These are phyloP conservation scores for Przewalskia tangutica DNA, from an alignment of 257 asterid species.

Conservation along the genomic window DNA sequence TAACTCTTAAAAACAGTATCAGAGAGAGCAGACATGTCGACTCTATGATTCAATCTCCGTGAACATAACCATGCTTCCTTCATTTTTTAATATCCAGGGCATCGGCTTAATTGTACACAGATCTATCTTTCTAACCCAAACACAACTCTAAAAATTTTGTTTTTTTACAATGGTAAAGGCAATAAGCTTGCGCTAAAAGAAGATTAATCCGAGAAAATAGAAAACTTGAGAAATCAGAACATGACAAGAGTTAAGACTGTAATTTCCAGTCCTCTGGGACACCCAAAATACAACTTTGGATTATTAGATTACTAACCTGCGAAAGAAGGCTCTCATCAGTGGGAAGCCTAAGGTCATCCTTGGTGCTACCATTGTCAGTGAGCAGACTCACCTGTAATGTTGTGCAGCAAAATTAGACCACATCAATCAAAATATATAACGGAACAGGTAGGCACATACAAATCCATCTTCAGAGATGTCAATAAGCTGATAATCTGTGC, in stretches of 20 bases:
- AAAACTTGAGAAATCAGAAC: background rate
- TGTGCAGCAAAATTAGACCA: slow-evolving; percentile 3
- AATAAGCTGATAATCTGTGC: slow-evolving; percentile 85
- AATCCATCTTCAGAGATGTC: slow-evolving; percentile 97
- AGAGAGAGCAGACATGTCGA: background rate
- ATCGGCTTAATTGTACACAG: slow-evolving; percentile 1
- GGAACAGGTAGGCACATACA: slow-evolving; percentile 27
- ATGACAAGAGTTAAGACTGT: background rate
- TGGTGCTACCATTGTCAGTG: slow-evolving; percentile 74
- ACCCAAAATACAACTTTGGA: background rate
- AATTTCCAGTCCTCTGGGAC: background rate
- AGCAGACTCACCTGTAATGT: slow-evolving; percentile 65
- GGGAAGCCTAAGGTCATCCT: slow-evolving; percentile 93
- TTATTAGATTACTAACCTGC: slow-evolving; percentile 35
- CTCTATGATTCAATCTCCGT: background rate
- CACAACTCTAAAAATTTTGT: background rate
- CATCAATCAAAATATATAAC: background rate
- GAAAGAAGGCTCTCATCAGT: slow-evolving; percentile 61
- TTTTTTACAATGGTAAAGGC: background rate
- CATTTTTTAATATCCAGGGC: background rate
- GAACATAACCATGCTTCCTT: slow-evolving; percentile 1
- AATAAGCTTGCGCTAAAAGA: background rate
- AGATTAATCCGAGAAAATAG: background rate
- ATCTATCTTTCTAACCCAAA: background rate
- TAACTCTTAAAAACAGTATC: background rate